phyloP scores from a whole-genome alignment of 2,329 filamentous ascomycete species.

The Fusarium sp. region DNA sequence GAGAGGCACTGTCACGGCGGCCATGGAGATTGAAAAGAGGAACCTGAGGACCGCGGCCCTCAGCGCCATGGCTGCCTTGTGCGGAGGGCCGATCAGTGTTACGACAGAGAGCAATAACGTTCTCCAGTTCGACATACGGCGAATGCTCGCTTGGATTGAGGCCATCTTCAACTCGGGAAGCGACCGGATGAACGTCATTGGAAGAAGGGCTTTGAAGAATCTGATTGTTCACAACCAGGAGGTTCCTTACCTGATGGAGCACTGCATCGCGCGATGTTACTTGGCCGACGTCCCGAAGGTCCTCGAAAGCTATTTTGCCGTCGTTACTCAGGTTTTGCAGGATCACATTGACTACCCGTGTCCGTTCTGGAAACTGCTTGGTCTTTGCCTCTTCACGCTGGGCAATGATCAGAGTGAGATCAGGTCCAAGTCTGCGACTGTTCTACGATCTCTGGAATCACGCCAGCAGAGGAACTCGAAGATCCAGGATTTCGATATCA shows the following conservation, averaged over 20 bases:
- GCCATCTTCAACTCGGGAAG: slow-evolving; percentile 93
- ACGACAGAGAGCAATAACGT: slow-evolving; percentile 89
- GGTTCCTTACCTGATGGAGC: slow-evolving; percentile 85
- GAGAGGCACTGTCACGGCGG: slow-evolving; percentile 82
- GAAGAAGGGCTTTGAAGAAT: slow-evolving; percentile 88
- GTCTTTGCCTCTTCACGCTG: slow-evolving; percentile 89
- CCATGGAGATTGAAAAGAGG: slow-evolving; percentile 96
- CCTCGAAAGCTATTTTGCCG: slow-evolving; percentile 94
- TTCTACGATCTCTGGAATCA: slow-evolving; percentile 85
- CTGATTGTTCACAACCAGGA: slow-evolving; percentile 92
- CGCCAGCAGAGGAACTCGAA: slow-evolving; percentile 84
- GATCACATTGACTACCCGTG: slow-evolving; percentile 85
- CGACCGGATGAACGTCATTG: slow-evolving; percentile 91
- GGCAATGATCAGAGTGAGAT: slow-evolving; percentile 93
- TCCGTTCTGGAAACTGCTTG: slow-evolving; percentile 91
- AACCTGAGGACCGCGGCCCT: slow-evolving; percentile 91
- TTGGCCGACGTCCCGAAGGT: slow-evolving; percentile 83
- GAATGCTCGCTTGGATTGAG: slow-evolving; percentile 96
- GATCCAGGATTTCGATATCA: slow-evolving; percentile 97
- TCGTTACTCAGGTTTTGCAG: slow-evolving; percentile 87
- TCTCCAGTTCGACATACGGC: slow-evolving; percentile 89
- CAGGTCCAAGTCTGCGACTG: slow-evolving; percentile 84
- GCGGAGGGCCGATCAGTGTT: slow-evolving; percentile 85
- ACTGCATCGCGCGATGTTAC: slow-evolving; percentile 94
- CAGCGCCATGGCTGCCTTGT: slow-evolving; percentile 95